These are phyloP conservation scores for Chrysosporium keratinophilum DNA, from an alignment of 2,329 filamentous ascomycete genomes.

Conservation along the genomic window DNA sequence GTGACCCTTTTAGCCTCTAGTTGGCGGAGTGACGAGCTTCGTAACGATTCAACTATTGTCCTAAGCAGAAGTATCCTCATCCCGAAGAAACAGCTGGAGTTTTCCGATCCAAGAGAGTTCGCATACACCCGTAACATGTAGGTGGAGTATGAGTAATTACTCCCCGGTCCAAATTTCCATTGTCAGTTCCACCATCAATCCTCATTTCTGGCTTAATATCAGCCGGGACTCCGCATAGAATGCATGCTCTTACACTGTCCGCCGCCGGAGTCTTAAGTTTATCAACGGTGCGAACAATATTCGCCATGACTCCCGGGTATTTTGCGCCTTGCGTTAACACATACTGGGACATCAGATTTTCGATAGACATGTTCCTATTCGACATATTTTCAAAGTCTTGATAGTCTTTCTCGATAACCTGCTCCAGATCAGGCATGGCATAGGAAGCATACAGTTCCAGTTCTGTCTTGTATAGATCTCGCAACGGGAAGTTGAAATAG, in stretches of 20 bases:
- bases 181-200: slow-evolving; percentile 3
- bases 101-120: slow-evolving; percentile 18
- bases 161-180: slow-evolving; percentile 29
- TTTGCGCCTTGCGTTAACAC: slow-evolving; percentile 75
- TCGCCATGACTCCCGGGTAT: slow-evolving; percentile 85
- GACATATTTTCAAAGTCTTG: slow-evolving; percentile 27
- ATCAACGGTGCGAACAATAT: slow-evolving; percentile 84
- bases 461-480: slow-evolving; percentile 77
- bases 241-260: slow-evolving; percentile 41
- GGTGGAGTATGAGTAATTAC: slow-evolving; percentile 27
- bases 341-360: slow-evolving; percentile 80
- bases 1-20: neutral
- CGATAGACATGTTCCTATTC: slow-evolving; percentile 63
- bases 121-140: slow-evolving; percentile 37
- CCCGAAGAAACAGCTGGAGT: neutral
- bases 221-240: slow-evolving; percentile 59
- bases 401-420: slow-evolving; percentile 34
- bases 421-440: slow-evolving; percentile 42
- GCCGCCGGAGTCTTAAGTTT: slow-evolving; percentile 52
- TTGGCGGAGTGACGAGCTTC: neutral
- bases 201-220: slow-evolving; percentile 37
- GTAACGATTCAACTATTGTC: no score
- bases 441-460: slow-evolving; percentile 55
- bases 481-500: slow-evolving; percentile 65
- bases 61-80: neutral